These are phyloP conservation scores for Rhizoclosmatium globosum DNA, from an alignment of 192 early-diverging fungal genomes.

Conservation along the genomic window DNA sequence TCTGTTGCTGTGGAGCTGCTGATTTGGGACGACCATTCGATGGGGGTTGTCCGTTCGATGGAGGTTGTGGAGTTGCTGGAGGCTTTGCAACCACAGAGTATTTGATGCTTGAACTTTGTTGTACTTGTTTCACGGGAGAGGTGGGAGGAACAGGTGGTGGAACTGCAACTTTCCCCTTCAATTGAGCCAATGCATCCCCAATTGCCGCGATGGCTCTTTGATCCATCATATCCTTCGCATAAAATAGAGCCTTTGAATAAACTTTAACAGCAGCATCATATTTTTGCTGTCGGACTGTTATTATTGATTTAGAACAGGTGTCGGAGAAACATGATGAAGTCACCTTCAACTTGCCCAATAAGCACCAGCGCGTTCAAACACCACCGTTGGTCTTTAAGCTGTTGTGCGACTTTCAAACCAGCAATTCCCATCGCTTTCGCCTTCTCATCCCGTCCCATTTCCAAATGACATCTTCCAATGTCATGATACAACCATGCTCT, in stretches of 20 bases:
- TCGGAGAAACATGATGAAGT: conserved; percentile 8
- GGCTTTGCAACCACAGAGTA: background rate
- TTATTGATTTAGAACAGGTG: background rate
- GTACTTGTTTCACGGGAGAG: background rate
- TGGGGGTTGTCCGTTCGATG: background rate
- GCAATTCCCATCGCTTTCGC: conserved; percentile 27
- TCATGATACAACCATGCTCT: conserved; percentile 42
- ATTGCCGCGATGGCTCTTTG: conserved; percentile 16
- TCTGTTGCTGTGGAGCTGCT: background rate
- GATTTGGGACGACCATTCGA: background rate
- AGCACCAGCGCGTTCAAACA: conserved; percentile 37
- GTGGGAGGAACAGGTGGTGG: background rate
- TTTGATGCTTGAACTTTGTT: background rate
- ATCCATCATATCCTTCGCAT: conserved; percentile 33
- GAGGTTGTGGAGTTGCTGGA: background rate
- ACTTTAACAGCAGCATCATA: background rate
- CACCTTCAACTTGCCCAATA: conserved; percentile 40
- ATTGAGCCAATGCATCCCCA: conserved; percentile 17
- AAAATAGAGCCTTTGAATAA: conserved; percentile 24
- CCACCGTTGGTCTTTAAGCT: conserved; percentile 33
- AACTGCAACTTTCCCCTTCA: background rate
- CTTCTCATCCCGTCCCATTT: conserved; percentile 21
- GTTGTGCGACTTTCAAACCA: conserved; percentile 15
- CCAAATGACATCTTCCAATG: conserved; percentile 42
- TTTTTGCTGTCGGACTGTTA: conserved; percentile 1